Evolutionary conservation across 192 early-diverging fungal species (phyloP).

Genomic region (Gaertneriomyces semiglobifer): DNA sequence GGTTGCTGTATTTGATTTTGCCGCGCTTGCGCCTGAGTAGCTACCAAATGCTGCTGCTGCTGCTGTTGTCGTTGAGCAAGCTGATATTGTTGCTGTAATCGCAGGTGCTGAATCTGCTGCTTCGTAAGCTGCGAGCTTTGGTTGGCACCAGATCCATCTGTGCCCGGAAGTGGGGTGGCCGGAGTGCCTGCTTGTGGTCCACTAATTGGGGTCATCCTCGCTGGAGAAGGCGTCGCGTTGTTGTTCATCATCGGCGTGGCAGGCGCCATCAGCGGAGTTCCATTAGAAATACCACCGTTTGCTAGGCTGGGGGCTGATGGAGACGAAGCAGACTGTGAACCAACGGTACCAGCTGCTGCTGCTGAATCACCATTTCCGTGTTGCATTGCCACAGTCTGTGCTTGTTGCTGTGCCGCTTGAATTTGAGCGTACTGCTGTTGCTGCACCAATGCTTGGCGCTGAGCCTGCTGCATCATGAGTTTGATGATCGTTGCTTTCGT

Average conservation of each 20-base stretch:
- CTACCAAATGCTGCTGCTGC: constrained; percentile 13
- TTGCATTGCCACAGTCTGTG: not conserved
- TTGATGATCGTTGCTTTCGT: constrained; percentile 29
- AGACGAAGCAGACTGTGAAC: not conserved
- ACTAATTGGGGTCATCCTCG: not conserved
- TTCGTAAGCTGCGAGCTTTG: constrained; percentile 10
- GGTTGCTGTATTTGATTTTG: constrained; percentile 22
- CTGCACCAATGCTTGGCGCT: constrained; percentile 28
- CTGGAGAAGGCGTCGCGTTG: not conserved
- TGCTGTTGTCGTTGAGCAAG: constrained; percentile 9
- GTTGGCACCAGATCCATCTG: constrained; percentile 8
- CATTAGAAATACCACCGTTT: not conserved
- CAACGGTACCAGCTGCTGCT: constrained; percentile 1
- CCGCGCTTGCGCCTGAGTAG: not conserved
- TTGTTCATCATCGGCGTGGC: not conserved
- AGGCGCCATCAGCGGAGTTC: constrained; percentile 2
- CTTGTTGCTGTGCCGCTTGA: constrained; percentile 14
- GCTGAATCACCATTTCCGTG: not conserved
- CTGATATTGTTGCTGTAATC: constrained; percentile 19
- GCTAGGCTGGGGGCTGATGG: not conserved
- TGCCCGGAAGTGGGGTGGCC: not conserved
- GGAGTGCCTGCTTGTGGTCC: not conserved
- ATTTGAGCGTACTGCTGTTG: constrained; percentile 31
- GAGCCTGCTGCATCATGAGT: constrained; percentile 32
- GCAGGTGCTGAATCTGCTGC: constrained; percentile 14